Percentiles rank a stretch among this genome's conserved stretches.
Evolutionary conservation across 495 filamentous ascomycete species (phyloP).

Genomic region (Penicillium parvum): DNA sequence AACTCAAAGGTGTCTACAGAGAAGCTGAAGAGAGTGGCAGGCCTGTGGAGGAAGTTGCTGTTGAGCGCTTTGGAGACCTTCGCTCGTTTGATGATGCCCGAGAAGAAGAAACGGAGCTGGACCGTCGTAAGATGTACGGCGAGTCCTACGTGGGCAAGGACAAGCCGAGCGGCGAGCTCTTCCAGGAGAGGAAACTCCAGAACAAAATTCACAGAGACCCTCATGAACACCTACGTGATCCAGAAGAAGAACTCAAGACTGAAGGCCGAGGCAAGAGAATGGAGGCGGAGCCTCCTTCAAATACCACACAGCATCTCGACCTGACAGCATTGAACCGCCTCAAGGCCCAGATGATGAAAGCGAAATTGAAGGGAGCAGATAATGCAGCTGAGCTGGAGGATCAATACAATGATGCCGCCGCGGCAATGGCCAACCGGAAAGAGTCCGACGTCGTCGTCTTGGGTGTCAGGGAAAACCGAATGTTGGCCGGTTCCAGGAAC

Average conservation of each 20-base stretch:
- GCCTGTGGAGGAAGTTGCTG: constrained; percentile 72
- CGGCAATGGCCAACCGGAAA: constrained; percentile 52
- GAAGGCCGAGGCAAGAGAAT: constrained; percentile 39
- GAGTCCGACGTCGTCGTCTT: constrained; percentile 71
- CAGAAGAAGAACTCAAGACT: constrained; percentile 43
- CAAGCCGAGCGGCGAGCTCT: constrained; percentile 85
- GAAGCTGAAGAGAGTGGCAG: constrained; percentile 68
- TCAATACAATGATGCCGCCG: constrained; percentile 72
- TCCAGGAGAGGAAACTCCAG: constrained; percentile 63
- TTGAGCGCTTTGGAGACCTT: constrained; percentile 76
- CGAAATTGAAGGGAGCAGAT: constrained; percentile 71
- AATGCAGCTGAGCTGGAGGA: constrained; percentile 75
- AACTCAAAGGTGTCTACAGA: constrained; percentile 79
- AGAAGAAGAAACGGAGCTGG: constrained; percentile 92
- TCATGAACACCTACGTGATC: constrained; percentile 27
- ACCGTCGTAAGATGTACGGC: constrained; percentile 79
- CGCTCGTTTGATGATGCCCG: constrained; percentile 87
- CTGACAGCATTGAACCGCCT: constrained; percentile 80
- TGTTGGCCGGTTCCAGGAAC: constrained; percentile 68
- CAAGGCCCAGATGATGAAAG: constrained; percentile 91
- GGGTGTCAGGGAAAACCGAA: constrained; percentile 80
- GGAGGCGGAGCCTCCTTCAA: constrained; percentile 35
- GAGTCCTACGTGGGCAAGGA: constrained; percentile 80
- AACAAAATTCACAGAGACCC: constrained; percentile 37
- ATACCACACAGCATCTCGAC: constrained; percentile 53